A percentile compares a stretch with the other conserved stretches of the same genome.
Conservation (phyloP, 192 early-diverging fungal genomes). For the Podila horticola region DNA sequence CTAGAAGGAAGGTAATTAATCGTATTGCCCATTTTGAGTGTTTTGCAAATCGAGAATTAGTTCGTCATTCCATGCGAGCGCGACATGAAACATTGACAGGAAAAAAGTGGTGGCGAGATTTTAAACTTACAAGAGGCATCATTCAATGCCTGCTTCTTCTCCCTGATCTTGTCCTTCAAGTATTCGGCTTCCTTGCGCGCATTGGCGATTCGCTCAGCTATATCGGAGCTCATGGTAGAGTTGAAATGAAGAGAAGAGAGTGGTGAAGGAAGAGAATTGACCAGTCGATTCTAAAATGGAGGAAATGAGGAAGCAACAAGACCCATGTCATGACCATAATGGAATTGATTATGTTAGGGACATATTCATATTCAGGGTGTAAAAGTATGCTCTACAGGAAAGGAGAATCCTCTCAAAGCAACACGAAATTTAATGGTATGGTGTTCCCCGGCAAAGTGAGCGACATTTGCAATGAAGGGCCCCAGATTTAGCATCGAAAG, state of each 20-base stretch:
- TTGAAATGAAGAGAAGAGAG: neutral
- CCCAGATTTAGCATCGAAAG: too few species aligned
- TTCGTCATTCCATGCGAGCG: neutral
- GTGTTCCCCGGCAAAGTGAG: too few species aligned
- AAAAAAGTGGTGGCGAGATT: slow-evolving; percentile 1
- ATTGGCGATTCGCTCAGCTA: slow-evolving; percentile 87
- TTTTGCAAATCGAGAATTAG: neutral
- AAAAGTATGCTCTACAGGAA: too few species aligned
- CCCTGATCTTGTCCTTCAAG: slow-evolving; percentile 95
- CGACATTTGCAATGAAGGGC: too few species aligned
- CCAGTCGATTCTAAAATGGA: neutral
- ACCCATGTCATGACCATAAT: too few species aligned
- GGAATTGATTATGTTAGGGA: too few species aligned
- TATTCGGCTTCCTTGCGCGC: slow-evolving; percentile 96
- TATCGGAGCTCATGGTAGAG: slow-evolving; percentile 64
- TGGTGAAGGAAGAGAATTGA: neutral
- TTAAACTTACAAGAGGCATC: slow-evolving; percentile 91
- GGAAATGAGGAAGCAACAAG: neutral
- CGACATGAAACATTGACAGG: neutral
- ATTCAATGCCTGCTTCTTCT: slow-evolving; percentile 91
- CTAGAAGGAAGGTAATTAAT: slow-evolving; percentile 55
- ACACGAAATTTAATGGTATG: too few species aligned
- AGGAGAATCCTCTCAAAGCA: too few species aligned
- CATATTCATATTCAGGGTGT: too few species aligned
- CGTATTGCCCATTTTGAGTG: neutral